Evolutionary conservation across 1,284 basidiomycete species (phyloP).

Genomic region (Vanrija humicola): DNA sequence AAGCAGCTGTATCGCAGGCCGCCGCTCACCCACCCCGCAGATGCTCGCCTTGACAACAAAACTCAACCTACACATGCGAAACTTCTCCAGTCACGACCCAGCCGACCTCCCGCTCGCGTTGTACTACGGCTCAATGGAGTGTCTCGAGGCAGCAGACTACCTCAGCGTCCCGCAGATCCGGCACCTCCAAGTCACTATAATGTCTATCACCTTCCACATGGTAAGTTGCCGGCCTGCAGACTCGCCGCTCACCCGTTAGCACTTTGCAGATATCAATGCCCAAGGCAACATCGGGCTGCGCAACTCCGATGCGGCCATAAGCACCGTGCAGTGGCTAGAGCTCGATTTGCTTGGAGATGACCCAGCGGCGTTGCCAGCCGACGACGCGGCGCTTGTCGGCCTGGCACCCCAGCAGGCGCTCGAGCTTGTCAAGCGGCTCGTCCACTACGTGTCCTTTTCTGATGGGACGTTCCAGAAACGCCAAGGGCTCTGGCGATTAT

Average conservation of each 20-base stretch:
- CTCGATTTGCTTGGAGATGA: conserved; percentile 11
- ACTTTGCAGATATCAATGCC: conserved; percentile 18
- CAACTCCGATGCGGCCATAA: conserved; percentile 19
- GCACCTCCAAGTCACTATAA: conserved; percentile 20
- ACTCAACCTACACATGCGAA: background rate
- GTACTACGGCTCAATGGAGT: conserved; percentile 12
- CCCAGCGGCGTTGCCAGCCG: background rate
- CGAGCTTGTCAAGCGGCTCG: conserved; percentile 16
- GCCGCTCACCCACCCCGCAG: conserved; percentile 2
- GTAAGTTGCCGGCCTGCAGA: conserved; percentile 4
- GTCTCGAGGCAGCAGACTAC: conserved; percentile 17
- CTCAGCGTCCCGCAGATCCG: conserved; percentile 17
- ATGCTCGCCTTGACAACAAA: conserved; percentile 14
- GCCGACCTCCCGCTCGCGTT: conserved; percentile 1
- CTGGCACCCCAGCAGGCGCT: conserved; percentile 1
- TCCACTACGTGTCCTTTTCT: conserved; percentile 13
- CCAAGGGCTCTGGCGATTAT: conserved; percentile 15
- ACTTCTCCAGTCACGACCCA: conserved; percentile 3
- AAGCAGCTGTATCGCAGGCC: background rate
- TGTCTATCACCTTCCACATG: conserved; percentile 19
- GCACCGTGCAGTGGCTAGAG: conserved; percentile 20
- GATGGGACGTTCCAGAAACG: conserved; percentile 20
- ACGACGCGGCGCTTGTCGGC: conserved; percentile 7
- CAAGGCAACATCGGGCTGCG: conserved; percentile 17
- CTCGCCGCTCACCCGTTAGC: conserved; percentile 3